Percentiles rank a stretch among this genome's conserved stretches.
Conservation (phyloP, 345 rosid species). For the Reutealis trisperma region DNA sequence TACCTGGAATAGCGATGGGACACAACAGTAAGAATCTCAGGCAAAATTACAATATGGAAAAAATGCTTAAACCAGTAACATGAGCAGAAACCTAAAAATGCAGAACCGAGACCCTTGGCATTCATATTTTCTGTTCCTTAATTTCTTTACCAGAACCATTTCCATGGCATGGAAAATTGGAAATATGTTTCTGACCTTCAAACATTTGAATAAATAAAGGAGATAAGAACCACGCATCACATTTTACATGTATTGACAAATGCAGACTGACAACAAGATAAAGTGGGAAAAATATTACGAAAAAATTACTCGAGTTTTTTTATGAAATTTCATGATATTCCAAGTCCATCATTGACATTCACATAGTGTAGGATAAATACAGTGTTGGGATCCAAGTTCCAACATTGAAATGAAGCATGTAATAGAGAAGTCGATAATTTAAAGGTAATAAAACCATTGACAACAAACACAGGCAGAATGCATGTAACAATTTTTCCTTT, state of each 20-base stretch:
- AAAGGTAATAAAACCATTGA: background rate
- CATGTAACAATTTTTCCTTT: background rate
- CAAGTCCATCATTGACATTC: background rate
- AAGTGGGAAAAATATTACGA: background rate
- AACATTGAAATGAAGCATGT: background rate
- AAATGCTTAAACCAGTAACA: background rate
- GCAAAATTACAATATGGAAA: background rate
- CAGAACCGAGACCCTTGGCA: background rate
- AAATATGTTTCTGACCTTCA: no score
- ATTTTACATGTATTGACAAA: background rate
- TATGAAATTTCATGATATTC: background rate
- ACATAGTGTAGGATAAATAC: background rate
- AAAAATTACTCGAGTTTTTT: background rate
- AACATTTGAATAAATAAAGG: background rate
- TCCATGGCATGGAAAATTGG: background rate
- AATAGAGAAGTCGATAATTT: background rate
- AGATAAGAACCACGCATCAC: background rate
- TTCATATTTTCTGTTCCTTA: background rate
- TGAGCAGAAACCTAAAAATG: background rate
- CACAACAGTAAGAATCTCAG: slow-evolving; percentile 9
- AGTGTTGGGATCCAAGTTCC: background rate
- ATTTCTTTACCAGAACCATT: background rate
- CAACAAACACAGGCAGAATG: background rate
- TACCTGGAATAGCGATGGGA: slow-evolving; percentile 35
- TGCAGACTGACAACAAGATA: background rate